Conservation (phyloP, 2,329 filamentous ascomycete genomes). For the Colletotrichum euphorbiae region DNA sequence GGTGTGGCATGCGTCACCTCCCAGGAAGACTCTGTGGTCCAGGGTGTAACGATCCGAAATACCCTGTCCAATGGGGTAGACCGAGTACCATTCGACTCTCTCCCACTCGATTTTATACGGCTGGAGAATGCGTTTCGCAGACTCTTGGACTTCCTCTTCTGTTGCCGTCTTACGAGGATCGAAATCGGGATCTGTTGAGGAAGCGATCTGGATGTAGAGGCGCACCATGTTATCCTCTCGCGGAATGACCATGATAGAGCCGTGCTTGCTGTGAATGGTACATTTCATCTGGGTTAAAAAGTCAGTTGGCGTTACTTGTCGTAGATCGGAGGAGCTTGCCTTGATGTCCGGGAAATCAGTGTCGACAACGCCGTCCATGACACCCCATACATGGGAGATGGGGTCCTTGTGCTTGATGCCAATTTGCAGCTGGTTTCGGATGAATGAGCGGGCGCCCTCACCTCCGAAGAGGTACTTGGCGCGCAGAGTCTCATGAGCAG, state of each 20-base stretch:
- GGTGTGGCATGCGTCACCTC: slow-evolving; percentile 83
- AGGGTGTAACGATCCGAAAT: slow-evolving; percentile 76
- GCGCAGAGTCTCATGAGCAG: slow-evolving; percentile 72
- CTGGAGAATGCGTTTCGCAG: slow-evolving; percentile 72
- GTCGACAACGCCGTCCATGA: slow-evolving; percentile 78
- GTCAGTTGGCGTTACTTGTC: not conserved
- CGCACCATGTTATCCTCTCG: slow-evolving; percentile 72
- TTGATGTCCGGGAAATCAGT: slow-evolving; percentile 84
- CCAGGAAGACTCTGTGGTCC: slow-evolving; percentile 78
- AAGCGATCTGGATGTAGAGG: slow-evolving; percentile 76
- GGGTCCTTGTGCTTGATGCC: slow-evolving; percentile 78
- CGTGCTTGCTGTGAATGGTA: slow-evolving; percentile 78
- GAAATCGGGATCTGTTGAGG: slow-evolving; percentile 71
- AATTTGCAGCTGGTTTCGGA: slow-evolving; percentile 75
- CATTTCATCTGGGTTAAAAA: slow-evolving; percentile 70
- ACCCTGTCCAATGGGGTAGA: slow-evolving; percentile 81
- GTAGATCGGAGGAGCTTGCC: slow-evolving; percentile 50
- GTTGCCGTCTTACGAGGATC: slow-evolving; percentile 73
- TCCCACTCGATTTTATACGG: slow-evolving; percentile 78
- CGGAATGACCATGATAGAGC: slow-evolving; percentile 84
- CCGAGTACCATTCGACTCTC: slow-evolving; percentile 78
- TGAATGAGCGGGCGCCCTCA: slow-evolving; percentile 76
- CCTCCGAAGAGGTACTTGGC: slow-evolving; percentile 79
- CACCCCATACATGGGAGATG: slow-evolving; percentile 79
- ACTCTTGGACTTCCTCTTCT: slow-evolving; percentile 71